A percentile compares a stretch with the other conserved stretches of the same genome.
These are phyloP conservation scores for Leccinum proliferum DNA, from an alignment of 1,284 basidiomycete genomes.

Conservation along the genomic window DNA sequence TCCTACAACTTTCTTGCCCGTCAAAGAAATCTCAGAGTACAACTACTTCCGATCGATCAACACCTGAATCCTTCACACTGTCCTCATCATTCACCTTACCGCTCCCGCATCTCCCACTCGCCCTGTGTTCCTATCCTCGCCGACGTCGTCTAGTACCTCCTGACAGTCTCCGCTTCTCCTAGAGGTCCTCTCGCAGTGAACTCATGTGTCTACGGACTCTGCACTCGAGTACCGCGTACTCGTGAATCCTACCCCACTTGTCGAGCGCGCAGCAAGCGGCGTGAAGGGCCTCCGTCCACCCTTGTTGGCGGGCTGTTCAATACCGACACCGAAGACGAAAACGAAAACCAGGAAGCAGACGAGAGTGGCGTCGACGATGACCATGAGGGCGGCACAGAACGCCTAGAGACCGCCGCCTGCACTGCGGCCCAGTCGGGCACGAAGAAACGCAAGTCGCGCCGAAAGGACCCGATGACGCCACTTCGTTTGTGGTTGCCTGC, in stretches of 20 bases:
- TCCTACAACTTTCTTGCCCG: slow-evolving; percentile 16
- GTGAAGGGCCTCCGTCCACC: slow-evolving; percentile 52
- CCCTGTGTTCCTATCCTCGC: neutral
- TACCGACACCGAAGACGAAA: slow-evolving; percentile 39
- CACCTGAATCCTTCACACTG: slow-evolving; percentile 14
- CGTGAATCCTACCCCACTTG: slow-evolving; percentile 56
- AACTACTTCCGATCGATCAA: slow-evolving; percentile 3
- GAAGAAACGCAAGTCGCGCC: slow-evolving; percentile 34
- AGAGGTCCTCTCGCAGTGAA: slow-evolving; percentile 39
- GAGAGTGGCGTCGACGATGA: slow-evolving; percentile 34
- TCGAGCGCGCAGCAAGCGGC: slow-evolving; percentile 56
- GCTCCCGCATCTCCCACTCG: slow-evolving; percentile 1
- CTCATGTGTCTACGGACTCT: slow-evolving; percentile 62
- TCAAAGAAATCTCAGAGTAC: slow-evolving; percentile 7
- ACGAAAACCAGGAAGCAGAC: slow-evolving; percentile 31
- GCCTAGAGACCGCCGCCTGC: slow-evolving; percentile 38
- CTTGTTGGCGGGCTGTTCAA: slow-evolving; percentile 43
- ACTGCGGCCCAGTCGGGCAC: slow-evolving; percentile 29
- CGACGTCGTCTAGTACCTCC: neutral
- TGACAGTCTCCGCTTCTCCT: slow-evolving; percentile 30
- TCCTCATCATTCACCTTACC: slow-evolving; percentile 17
- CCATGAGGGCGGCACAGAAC: slow-evolving; percentile 28
- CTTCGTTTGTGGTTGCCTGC: slow-evolving; percentile 74
- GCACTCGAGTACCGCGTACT: slow-evolving; percentile 71
- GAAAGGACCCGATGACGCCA: slow-evolving; percentile 39